Evolutionary conservation across 208 protist species (phyloP).

Genomic region (Leishmania mexicana): DNA sequence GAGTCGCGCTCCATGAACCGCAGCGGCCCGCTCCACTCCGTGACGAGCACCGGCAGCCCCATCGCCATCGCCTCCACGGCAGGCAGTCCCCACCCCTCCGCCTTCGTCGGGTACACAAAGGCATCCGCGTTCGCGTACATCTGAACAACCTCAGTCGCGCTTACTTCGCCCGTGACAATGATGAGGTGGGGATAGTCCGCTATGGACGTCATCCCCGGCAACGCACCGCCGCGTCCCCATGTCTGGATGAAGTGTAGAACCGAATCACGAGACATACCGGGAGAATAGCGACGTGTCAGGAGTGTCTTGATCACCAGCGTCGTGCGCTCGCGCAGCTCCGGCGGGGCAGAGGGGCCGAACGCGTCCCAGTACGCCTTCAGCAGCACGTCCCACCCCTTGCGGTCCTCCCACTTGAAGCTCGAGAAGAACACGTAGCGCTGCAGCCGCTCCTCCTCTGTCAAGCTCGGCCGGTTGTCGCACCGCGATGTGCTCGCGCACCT

Average conservation of each 20-base stretch:
- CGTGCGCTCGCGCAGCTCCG: constrained; percentile 21
- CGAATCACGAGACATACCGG: neutral
- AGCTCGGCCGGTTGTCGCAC: constrained; percentile 24
- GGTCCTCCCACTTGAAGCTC: constrained; percentile 69
- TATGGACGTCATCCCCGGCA: constrained; percentile 18
- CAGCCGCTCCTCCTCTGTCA: constrained; percentile 7
- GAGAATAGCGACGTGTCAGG: neutral
- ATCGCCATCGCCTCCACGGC: constrained; percentile 64
- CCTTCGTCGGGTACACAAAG: constrained; percentile 79
- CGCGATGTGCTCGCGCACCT: no score
- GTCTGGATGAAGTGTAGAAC: constrained; percentile 10
- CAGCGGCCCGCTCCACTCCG: constrained; percentile 43
- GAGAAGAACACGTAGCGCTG: constrained; percentile 53
- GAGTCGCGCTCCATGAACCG: constrained; percentile 38
- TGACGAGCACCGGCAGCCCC: constrained; percentile 45
- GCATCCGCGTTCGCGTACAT: constrained; percentile 76
- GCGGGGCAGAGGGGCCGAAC: constrained; percentile 36
- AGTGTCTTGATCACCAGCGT: constrained; percentile 22
- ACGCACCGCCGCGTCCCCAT: constrained; percentile 16
- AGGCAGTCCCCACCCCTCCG: constrained; percentile 72
- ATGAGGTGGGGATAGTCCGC: constrained; percentile 42
- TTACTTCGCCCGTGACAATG: constrained; percentile 26
- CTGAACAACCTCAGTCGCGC: constrained; percentile 27
- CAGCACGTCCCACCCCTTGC: constrained; percentile 71
- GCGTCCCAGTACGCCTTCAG: constrained; percentile 55